A percentile compares a stretch with the other conserved stretches of the same genome.
Conservation (phyloP, 805 yeast genomes). For the Candida fluviatilis region DNA sequence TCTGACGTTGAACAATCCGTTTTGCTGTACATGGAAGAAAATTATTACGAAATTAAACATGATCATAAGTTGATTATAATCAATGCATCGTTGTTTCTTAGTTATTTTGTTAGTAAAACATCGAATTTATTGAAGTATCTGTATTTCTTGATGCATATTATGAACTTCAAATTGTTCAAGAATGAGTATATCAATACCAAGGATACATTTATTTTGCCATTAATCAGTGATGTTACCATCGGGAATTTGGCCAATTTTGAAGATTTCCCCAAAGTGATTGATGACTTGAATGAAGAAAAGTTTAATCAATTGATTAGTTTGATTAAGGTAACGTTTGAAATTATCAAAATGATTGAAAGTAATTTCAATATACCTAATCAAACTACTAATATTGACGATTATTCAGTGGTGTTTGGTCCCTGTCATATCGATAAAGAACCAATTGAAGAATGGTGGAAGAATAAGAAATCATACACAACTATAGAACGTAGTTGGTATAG, state of each 20-base stretch:
- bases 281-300: slow-evolving; percentile 13
- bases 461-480: slow-evolving; percentile 6
- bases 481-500: slow-evolving; percentile 16
- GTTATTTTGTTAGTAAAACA: slow-evolving; percentile 25
- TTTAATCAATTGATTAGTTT: slow-evolving; percentile 28
- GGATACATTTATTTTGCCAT: slow-evolving; percentile 5
- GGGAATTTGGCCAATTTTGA: slow-evolving; percentile 18
- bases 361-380: slow-evolving; percentile 18
- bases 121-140: slow-evolving; percentile 18
- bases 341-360: slow-evolving; percentile 32
- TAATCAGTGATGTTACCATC: slow-evolving; percentile 16
- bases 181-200: slow-evolving; percentile 7
- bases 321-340: slow-evolving; percentile 23
- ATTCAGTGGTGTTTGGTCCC: slow-evolving; percentile 11
- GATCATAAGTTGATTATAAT: slow-evolving; percentile 25
- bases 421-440: slow-evolving; percentile 2
- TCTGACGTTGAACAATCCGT: slow-evolving; percentile 8
- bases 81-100: slow-evolving; percentile 28
- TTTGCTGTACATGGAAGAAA: slow-evolving; percentile 4
- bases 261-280: slow-evolving; percentile 12
- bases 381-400: slow-evolving; percentile 3
- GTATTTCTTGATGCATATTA: slow-evolving; percentile 23
- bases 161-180: slow-evolving; percentile 33
- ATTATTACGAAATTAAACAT: slow-evolving; percentile 7
- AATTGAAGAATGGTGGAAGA: slow-evolving; percentile 13